These are phyloP conservation scores for Arachnomyces sp. DNA, from an alignment of 2,329 filamentous ascomycete species.

Conservation along the genomic window DNA sequence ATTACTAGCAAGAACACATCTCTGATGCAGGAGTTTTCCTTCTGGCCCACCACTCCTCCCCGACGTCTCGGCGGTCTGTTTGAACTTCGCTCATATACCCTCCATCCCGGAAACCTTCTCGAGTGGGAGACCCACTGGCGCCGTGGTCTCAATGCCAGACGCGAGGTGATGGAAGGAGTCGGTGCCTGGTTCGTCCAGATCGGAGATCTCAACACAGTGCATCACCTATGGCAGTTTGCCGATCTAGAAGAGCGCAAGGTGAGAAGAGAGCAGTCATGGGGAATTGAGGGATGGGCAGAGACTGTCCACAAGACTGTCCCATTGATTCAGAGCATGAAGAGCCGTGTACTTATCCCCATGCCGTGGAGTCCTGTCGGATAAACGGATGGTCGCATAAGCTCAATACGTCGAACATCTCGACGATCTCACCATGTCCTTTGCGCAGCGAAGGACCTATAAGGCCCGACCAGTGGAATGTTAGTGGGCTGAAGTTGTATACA, in stretches of 20 bases:
- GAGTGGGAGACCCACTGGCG: slow-evolving; percentile 99
- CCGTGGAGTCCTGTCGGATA: slow-evolving; percentile 91
- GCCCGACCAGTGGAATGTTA: too few relatives aligned
- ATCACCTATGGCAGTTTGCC: slow-evolving; percentile 98
- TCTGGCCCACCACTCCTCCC: slow-evolving; percentile 93
- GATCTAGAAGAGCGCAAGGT: slow-evolving; percentile 89
- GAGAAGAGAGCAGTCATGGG: slow-evolving; percentile 90
- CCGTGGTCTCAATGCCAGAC: slow-evolving; percentile 76
- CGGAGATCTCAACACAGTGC: slow-evolving; percentile 92
- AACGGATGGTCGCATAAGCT: too few relatives aligned
- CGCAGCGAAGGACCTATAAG: too few relatives aligned
- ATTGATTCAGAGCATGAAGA: slow-evolving; percentile 94
- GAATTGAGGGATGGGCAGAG: slow-evolving; percentile 88
- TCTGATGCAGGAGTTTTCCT: slow-evolving; percentile 98
- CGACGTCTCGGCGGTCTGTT: slow-evolving; percentile 87
- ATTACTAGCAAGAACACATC: slow-evolving; percentile 80
- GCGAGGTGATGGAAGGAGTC: slow-evolving; percentile 97
- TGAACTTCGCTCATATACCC: slow-evolving; percentile 90
- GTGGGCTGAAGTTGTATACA: too few relatives aligned
- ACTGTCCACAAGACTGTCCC: slow-evolving; percentile 98
- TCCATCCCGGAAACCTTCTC: slow-evolving; percentile 89
- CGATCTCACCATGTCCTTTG: too few relatives aligned
- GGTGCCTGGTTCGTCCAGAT: slow-evolving; percentile 99
- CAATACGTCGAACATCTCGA: too few relatives aligned
- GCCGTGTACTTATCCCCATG: slow-evolving; percentile 85